Percentiles rank a stretch among this genome's conserved stretches.
These are phyloP conservation scores for Calonectria montana DNA, from an alignment of 2,329 filamentous ascomycete genomes.

Conservation along the genomic window DNA sequence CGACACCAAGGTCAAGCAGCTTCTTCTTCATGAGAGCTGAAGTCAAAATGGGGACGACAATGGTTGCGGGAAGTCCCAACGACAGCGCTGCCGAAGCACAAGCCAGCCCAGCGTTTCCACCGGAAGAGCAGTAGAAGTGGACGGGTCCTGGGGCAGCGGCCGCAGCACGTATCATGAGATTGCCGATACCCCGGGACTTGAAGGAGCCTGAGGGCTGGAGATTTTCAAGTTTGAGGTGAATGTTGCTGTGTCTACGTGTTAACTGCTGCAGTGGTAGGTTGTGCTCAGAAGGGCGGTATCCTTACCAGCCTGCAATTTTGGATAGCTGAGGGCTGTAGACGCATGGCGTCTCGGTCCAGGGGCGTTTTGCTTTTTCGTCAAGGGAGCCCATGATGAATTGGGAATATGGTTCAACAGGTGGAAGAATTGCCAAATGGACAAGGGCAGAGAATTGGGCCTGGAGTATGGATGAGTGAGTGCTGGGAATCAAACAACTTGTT, in stretches of 20 bases:
- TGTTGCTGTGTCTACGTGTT: constrained; percentile 62
- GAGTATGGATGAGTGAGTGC: neutral
- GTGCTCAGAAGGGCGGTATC: constrained; percentile 14
- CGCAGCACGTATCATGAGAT: constrained; percentile 67
- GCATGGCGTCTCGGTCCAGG: constrained; percentile 80
- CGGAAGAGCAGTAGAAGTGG: constrained; percentile 84
- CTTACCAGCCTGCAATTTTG: constrained; percentile 77
- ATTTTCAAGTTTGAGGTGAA: constrained; percentile 88
- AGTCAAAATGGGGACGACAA: constrained; percentile 77
- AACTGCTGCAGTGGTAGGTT: neutral
- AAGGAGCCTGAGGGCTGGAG: constrained; percentile 88
- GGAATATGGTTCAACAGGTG: neutral
- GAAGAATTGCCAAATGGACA: neutral
- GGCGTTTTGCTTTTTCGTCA: constrained; percentile 53
- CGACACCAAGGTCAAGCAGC: constrained; percentile 74
- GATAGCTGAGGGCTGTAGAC: constrained; percentile 75
- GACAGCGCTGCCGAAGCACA: constrained; percentile 78
- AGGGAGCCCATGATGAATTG: constrained; percentile 54
- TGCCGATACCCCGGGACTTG: constrained; percentile 83
- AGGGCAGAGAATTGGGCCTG: neutral
- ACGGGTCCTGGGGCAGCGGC: constrained; percentile 48
- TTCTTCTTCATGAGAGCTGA: constrained; percentile 78
- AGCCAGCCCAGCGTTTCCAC: constrained; percentile 87
- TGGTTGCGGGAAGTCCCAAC: constrained; percentile 75
- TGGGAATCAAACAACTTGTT: neutral